These are phyloP conservation scores for Serendipita sp. DNA, from an alignment of 768 basidiomycete species.

Conservation along the genomic window DNA sequence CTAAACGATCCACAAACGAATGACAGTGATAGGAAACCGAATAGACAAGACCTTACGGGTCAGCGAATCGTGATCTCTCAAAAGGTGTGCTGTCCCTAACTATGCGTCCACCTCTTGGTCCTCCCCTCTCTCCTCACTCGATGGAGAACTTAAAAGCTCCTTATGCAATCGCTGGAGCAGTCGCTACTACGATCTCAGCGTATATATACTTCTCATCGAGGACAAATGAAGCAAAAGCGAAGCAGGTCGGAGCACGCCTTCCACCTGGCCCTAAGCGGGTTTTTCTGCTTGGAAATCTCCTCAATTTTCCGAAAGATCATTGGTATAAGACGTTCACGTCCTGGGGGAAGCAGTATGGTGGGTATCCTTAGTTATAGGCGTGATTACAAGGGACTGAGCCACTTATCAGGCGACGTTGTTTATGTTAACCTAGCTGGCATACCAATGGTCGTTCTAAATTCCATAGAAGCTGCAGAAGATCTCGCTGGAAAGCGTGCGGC, in stretches of 20 bases:
- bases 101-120: neutral
- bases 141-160: neutral
- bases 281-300: slow-evolving; percentile 15
- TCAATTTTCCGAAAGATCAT: slow-evolving; percentile 12
- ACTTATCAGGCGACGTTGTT: slow-evolving; percentile 6
- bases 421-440: slow-evolving; percentile 7
- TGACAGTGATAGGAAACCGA: too few relatives aligned
- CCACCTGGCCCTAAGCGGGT: slow-evolving; percentile 14
- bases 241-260: slow-evolving; percentile 10
- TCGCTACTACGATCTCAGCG: neutral
- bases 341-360: slow-evolving; percentile 10
- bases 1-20: too few relatives aligned
- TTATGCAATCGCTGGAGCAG: neutral
- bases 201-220: neutral
- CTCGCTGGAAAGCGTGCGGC: slow-evolving; percentile 23
- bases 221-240: neutral
- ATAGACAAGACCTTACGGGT: too few relatives aligned
- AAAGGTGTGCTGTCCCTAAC: too few relatives aligned
- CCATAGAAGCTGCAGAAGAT: slow-evolving; percentile 21
- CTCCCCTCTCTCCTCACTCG: neutral
- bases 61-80: too few relatives aligned
- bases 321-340: slow-evolving; percentile 3
- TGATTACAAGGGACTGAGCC: too few relatives aligned
- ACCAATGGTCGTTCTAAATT: slow-evolving; percentile 20
- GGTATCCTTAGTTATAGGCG: neutral